These are phyloP conservation scores for Flaveria trinervia DNA, from an alignment of 129 eudicot genomes.

Conservation along the genomic window DNA sequence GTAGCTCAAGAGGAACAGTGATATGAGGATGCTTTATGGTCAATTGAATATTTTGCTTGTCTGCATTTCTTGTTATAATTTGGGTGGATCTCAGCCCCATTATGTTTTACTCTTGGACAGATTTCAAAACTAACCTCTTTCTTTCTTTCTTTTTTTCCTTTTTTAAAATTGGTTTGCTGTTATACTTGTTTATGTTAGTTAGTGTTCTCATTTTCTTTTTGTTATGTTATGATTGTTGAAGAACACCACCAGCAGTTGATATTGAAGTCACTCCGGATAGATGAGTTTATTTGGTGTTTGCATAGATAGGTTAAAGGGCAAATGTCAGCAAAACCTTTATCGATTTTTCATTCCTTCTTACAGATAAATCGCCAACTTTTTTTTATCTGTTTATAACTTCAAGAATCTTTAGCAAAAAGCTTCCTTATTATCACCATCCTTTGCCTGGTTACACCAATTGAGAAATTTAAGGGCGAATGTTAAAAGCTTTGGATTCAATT, in stretches of 20 bases:
- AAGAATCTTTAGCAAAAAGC: too few relatives aligned
- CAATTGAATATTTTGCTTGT: conserved; percentile 6
- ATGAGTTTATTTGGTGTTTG: neutral
- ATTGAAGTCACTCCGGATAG: too few relatives aligned
- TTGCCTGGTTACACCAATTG: too few relatives aligned
- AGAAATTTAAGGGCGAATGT: too few relatives aligned
- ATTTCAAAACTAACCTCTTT: neutral
- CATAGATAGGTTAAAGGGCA: neutral
- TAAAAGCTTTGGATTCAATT: too few relatives aligned
- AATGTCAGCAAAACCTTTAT: neutral
- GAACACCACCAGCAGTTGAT: neutral
- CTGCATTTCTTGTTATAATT: conserved; percentile 18
- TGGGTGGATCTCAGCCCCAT: conserved; percentile 19
- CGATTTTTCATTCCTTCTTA: too few relatives aligned
- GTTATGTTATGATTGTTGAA: neutral
- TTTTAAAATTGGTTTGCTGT: neutral
- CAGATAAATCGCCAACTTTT: neutral
- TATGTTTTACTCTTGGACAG: conserved; percentile 6
- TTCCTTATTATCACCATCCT: too few relatives aligned
- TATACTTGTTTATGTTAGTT: conserved; percentile 20
- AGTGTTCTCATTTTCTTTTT: conserved; percentile 2
- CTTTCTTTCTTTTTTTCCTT: too few relatives aligned
- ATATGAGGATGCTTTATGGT: neutral
- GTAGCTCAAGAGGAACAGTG: conserved; percentile 37
- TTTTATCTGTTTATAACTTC: neutral